A percentile compares a stretch with the other conserved stretches of the same genome.
Evolutionary conservation across 179 eudicot genomes (phyloP).

Genomic region (Nepenthes alata): DNA sequence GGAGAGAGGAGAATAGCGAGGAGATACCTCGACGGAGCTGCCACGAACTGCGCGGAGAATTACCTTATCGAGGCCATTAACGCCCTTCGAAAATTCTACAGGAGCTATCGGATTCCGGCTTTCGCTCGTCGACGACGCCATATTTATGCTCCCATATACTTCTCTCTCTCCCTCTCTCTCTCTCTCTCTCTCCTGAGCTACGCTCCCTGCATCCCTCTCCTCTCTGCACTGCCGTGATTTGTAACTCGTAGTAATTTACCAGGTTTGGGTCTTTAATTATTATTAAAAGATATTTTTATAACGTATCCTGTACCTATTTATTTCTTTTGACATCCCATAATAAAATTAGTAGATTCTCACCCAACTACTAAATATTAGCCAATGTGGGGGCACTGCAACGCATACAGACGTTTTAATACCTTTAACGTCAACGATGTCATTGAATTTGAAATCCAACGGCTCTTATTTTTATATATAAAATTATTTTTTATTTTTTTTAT

Average conservation of each 20-base stretch:
- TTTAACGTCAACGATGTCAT: too few relatives aligned
- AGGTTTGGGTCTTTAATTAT: too few relatives aligned
- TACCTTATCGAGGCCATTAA: conserved; percentile 70
- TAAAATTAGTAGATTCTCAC: too few relatives aligned
- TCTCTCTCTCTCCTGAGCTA: not conserved
- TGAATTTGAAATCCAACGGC: too few relatives aligned
- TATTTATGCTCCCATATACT: conserved; percentile 15
- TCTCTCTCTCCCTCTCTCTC: conserved; percentile 3
- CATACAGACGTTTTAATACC: too few relatives aligned
- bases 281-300: too few relatives aligned
- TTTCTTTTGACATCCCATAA: too few relatives aligned
- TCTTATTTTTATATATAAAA: too few relatives aligned
- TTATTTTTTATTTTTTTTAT: too few relatives aligned
- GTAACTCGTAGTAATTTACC: not conserved
- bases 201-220: not conserved
- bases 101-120: conserved; percentile 12
- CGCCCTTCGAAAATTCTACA: conserved; percentile 37
- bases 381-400: too few relatives aligned
- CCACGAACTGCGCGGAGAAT: conserved; percentile 65
- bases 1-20: not conserved
- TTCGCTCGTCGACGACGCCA: conserved; percentile 41
- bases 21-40: conserved; percentile 49
- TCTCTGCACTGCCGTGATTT: not conserved
- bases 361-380: too few relatives aligned
- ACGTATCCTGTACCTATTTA: too few relatives aligned